Evolutionary conservation across 2,329 filamentous ascomycete genomes (phyloP), one percentile per base, ranked within the genome.

Genomic region (Pseudopithomyces chartarum): DNA sequence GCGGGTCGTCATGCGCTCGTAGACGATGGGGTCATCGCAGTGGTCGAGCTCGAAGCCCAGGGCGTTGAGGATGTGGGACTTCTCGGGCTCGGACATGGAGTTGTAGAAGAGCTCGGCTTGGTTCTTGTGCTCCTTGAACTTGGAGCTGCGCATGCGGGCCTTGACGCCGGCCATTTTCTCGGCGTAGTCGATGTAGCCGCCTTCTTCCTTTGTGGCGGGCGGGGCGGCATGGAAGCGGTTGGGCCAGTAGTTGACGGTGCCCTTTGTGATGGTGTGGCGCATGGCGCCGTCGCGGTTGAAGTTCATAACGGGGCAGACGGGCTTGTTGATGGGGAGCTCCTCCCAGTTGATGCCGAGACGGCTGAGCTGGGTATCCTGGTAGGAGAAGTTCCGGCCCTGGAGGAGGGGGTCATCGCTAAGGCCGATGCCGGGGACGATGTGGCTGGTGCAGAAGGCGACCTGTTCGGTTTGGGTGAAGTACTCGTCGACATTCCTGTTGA

Each of bases 21-120:
- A 94, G 0, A 95, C 90, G 10, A 90, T 74, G 0, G 87, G 85
- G 40, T 95, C 91, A 20, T 94, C 90, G 70, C 91, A 95, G 74
- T 94, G 90, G 68, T 92, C 90, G 1, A 95, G 79, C 75, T 91
- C 89, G 67, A 91, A 92, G 2, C 80, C 80, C 11, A 91, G 81
- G 0, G 89, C 85, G 34, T 78, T 79, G 26, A 79, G 78, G 15
- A 90, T 75, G 69, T 91, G 89, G 12, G 69, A 67, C 76, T 90
- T 87, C 75, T 94, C 91, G 3, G 85, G 79, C 0, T 82, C 76
- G 0, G 85, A 85, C 63, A 94, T 75, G 15, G 89, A 92, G 79
- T 94, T 94, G 79, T 87, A 94, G 79, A 95, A 95, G 1, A 94
- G 80, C 70, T 93, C 90, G 0, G 91, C 90, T 73, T 95, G 91